Conservation (phyloP, 345 rosid genomes). For the Chamaenerion angustifolium region DNA sequence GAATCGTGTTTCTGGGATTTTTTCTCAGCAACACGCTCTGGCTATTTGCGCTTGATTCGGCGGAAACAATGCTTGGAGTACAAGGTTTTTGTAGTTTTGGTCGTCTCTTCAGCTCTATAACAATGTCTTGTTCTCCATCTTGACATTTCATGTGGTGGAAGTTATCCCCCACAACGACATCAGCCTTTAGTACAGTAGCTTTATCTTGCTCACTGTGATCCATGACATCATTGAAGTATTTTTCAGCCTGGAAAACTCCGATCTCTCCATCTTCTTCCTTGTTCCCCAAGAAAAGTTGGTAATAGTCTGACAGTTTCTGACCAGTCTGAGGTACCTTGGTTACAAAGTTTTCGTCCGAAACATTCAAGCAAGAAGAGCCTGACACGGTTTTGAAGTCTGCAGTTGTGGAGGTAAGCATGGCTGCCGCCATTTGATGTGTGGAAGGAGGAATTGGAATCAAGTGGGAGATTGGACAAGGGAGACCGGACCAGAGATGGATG, state of each 20-base stretch:
- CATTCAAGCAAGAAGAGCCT: too few species aligned
- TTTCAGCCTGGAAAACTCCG: conserved; percentile 4
- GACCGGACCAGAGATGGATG: too few species aligned
- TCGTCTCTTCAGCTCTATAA: background rate
- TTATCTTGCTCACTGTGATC: background rate
- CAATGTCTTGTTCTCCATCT: background rate
- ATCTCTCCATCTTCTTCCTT: conserved; percentile 4
- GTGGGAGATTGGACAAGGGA: too few species aligned
- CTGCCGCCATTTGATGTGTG: too few species aligned
- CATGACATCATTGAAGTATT: conserved; percentile 4
- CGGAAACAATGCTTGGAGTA: conserved; percentile 37
- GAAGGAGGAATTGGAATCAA: too few species aligned
- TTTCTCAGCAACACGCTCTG: conserved; percentile 25
- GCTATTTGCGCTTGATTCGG: conserved; percentile 59
- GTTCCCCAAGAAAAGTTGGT: background rate
- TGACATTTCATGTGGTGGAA: background rate
- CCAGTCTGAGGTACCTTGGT: too few species aligned
- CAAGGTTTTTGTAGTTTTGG: conserved; percentile 18
- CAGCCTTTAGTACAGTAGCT: too few species aligned
- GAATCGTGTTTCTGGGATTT: conserved; percentile 7
- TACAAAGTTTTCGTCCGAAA: too few species aligned
- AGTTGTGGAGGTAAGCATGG: too few species aligned
- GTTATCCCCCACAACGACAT: too few species aligned
- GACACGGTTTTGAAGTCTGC: too few species aligned
- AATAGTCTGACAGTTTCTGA: too few species aligned